Conservation (phyloP, 148 eudicot species). For the Rhododendron ferrugineum region DNA sequence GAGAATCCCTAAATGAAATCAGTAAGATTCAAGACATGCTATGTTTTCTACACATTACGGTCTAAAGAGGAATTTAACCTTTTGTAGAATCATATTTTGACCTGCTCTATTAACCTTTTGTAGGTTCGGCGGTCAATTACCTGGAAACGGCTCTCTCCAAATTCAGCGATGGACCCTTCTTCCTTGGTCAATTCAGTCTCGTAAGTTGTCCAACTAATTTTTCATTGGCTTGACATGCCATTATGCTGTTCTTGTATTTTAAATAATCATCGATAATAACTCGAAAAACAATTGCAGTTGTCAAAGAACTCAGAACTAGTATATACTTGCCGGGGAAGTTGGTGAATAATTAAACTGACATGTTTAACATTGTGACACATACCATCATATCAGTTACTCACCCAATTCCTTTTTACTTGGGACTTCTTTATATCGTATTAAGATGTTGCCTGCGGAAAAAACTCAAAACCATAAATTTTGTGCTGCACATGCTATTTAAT, state of each 20-base stretch:
- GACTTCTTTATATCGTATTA: neutral
- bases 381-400: neutral
- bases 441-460: neutral
- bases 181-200: conserved; percentile 36
- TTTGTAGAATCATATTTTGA: neutral
- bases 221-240: neutral
- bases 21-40: conserved; percentile 22
- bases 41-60: neutral
- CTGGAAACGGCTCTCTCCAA: conserved; percentile 39
- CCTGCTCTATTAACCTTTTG: neutral
- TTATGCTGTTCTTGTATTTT: neutral
- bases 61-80: neutral
- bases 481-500: neutral
- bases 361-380: neutral
- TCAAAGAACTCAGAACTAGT: neutral
- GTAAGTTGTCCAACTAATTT: conserved; percentile 14
- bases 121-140: conserved; percentile 37
- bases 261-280: neutral
- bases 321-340: neutral
- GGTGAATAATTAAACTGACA: neutral
- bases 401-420: neutral
- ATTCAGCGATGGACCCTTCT: conserved; percentile 37
- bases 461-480: neutral
- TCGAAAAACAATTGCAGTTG: neutral
- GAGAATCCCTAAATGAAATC: conserved; percentile 27